Conservation (phyloP, 2,329 filamentous ascomycete genomes). For the Trematosphaeria pertusa region DNA sequence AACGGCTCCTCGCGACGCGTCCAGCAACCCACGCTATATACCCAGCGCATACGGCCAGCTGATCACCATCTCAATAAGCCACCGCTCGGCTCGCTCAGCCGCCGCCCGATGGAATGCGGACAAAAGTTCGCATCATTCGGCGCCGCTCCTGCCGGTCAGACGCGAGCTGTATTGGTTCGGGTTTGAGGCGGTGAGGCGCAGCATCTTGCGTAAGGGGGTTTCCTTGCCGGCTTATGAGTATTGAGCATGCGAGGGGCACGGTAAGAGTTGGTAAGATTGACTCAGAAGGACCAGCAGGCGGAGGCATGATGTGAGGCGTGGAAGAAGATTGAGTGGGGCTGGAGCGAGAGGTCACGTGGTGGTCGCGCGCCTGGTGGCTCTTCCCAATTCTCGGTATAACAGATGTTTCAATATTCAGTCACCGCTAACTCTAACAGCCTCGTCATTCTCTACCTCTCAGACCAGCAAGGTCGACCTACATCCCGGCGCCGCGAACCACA, state of each 20-base stretch:
- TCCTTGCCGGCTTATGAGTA: not conserved
- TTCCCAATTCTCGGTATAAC: too few relatives aligned
- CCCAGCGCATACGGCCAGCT: not conserved
- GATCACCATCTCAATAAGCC: slow-evolving; percentile 14
- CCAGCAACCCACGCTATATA: not conserved
- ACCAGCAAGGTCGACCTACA: too few relatives aligned
- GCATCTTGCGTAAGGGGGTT: not conserved
- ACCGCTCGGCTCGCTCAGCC: slow-evolving; percentile 9
- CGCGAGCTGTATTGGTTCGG: not conserved
- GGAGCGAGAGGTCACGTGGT: too few relatives aligned
- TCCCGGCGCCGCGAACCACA: too few relatives aligned
- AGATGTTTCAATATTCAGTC: too few relatives aligned
- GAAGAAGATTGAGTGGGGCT: too few relatives aligned
- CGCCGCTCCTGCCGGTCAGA: not conserved
- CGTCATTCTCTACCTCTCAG: too few relatives aligned
- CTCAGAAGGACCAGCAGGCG: too few relatives aligned
- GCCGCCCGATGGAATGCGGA: not conserved
- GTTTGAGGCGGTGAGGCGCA: slow-evolving; percentile 3
- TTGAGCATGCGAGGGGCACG: not conserved
- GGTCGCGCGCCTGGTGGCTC: too few relatives aligned
- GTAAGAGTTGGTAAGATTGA: not conserved
- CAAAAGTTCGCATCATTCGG: not conserved
- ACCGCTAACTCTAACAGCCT: too few relatives aligned
- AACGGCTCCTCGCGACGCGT: not conserved
- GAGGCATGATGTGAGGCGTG: too few relatives aligned